phyloP scores from a whole-genome alignment of 1,284 basidiomycete species.

The Schizopora paradoxa region DNA sequence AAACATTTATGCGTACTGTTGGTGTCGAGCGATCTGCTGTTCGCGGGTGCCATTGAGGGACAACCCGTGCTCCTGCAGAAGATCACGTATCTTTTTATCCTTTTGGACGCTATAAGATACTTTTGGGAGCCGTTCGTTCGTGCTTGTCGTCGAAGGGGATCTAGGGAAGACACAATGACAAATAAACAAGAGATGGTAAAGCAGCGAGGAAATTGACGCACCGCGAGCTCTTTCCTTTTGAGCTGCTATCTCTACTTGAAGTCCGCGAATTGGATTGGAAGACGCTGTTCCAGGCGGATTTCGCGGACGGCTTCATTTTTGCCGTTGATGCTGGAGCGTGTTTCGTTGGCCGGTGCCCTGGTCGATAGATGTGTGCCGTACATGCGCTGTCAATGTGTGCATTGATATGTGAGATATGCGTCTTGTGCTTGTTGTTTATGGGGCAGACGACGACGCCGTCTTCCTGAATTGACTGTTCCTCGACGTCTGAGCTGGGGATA shows the following conservation, averaged over 20 bases:
- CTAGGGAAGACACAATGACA: not conserved
- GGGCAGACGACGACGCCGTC: constrained; percentile 46
- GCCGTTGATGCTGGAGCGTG: constrained; percentile 22
- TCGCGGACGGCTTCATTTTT: constrained; percentile 30
- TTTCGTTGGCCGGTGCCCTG: constrained; percentile 19
- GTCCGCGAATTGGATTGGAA: constrained; percentile 29
- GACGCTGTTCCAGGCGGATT: constrained; percentile 45
- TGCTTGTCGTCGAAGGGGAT: constrained; percentile 21
- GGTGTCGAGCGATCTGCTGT: constrained; percentile 50
- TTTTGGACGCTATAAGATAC: constrained; percentile 60
- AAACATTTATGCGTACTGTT: constrained; percentile 42
- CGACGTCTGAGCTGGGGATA: constrained; percentile 13
- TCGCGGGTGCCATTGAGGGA: constrained; percentile 48
- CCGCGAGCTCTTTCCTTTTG: constrained; percentile 35
- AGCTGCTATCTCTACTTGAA: constrained; percentile 8
- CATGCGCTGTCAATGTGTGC: constrained; percentile 56
- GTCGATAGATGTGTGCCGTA: constrained; percentile 25
- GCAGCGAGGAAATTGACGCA: constrained; percentile 6
- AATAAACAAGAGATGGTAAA: not conserved
- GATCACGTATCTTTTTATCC: constrained; percentile 55
- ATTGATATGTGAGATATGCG: constrained; percentile 47
- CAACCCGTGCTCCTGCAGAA: constrained; percentile 47
- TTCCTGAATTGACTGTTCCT: constrained; percentile 20
- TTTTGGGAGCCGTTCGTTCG: constrained; percentile 49
- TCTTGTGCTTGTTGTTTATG: constrained; percentile 42